A percentile compares a stretch with the other conserved stretches of the same genome.
Evolutionary conservation across 2,329 filamentous ascomycete species (phyloP).

Genomic region (Cryphonectria carpinicola): DNA sequence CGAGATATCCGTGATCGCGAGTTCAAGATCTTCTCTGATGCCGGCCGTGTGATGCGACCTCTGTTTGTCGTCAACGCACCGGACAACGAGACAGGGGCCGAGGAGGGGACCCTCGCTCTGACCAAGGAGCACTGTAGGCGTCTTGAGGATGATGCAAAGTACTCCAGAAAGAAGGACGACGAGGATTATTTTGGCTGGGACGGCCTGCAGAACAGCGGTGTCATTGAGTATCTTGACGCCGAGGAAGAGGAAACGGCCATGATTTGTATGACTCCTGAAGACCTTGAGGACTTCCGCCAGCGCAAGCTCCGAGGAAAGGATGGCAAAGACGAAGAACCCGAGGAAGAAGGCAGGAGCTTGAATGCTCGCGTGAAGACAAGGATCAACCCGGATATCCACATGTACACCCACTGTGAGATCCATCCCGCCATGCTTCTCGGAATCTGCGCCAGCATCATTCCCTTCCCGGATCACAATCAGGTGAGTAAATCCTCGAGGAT

Average conservation of each 20-base stretch:
- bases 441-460: slow-evolving; percentile 98
- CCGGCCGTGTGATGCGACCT: slow-evolving; percentile 90
- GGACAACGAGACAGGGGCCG: slow-evolving; percentile 65
- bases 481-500: slow-evolving; percentile 45
- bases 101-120: slow-evolving; percentile 74
- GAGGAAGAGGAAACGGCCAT: slow-evolving; percentile 98
- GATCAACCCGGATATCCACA: slow-evolving; percentile 84
- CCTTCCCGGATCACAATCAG: slow-evolving; percentile 98
- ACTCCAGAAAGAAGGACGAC: slow-evolving; percentile 64
- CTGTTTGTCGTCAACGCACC: slow-evolving; percentile 94
- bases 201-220: slow-evolving; percentile 79
- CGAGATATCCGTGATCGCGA: slow-evolving; percentile 96
- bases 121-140: slow-evolving; percentile 80
- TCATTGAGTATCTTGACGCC: slow-evolving; percentile 94
- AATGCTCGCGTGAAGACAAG: slow-evolving; percentile 88
- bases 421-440: slow-evolving; percentile 99
- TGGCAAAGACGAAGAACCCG: slow-evolving; percentile 66
- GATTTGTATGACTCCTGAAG: slow-evolving; percentile 99
- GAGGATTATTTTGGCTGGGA: slow-evolving; percentile 81
- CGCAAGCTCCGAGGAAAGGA: slow-evolving; percentile 69
- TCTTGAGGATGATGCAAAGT: slow-evolving; percentile 69
- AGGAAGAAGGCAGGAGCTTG: slow-evolving; percentile 69
- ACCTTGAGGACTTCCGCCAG: slow-evolving; percentile 77
- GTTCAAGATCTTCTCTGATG: slow-evolving; percentile 98
- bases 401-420: slow-evolving; percentile 98